A percentile compares a stretch with the other conserved stretches of the same genome.
Evolutionary conservation across 2,329 filamentous ascomycete species (phyloP).

Genomic region (Trichoderma guizhouense): DNA sequence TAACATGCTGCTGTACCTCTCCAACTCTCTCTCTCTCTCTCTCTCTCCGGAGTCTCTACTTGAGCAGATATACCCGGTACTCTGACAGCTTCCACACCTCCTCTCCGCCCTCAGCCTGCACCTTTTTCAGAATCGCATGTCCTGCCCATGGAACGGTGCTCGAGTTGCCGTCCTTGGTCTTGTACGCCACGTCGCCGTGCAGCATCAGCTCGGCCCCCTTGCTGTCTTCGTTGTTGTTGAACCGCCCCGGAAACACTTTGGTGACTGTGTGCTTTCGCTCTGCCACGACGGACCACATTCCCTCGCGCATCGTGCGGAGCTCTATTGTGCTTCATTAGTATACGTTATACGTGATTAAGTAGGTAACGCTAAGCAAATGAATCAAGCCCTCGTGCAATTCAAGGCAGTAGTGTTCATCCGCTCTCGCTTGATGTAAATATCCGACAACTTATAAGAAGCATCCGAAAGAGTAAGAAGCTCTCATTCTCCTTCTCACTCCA

Average conservation of each 20-base stretch:
- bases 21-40: not conserved
- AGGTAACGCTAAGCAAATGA: not conserved
- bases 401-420: not conserved
- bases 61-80: constrained; percentile 35
- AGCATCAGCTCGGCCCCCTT: constrained; percentile 35
- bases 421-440: not conserved
- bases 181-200: constrained; percentile 30
- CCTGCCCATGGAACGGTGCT: constrained; percentile 31
- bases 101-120: constrained; percentile 21
- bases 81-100: constrained; percentile 34
- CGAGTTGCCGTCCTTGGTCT: constrained; percentile 28
- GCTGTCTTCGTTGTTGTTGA: constrained; percentile 21
- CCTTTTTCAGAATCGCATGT: constrained; percentile 30
- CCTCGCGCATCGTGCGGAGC: constrained; percentile 38
- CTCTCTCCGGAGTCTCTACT: not conserved
- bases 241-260: constrained; percentile 42
- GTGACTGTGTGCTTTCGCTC: constrained; percentile 40
- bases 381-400: not conserved
- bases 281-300: constrained; percentile 44
- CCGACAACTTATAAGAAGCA: not conserved
- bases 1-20: not conserved
- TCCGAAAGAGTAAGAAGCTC: not conserved
- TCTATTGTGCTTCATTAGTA: constrained; percentile 28
- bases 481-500: not conserved
- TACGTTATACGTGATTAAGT: not conserved